Conservation (phyloP, 129 eudicot genomes). For the Scalesia atractyloides region DNA sequence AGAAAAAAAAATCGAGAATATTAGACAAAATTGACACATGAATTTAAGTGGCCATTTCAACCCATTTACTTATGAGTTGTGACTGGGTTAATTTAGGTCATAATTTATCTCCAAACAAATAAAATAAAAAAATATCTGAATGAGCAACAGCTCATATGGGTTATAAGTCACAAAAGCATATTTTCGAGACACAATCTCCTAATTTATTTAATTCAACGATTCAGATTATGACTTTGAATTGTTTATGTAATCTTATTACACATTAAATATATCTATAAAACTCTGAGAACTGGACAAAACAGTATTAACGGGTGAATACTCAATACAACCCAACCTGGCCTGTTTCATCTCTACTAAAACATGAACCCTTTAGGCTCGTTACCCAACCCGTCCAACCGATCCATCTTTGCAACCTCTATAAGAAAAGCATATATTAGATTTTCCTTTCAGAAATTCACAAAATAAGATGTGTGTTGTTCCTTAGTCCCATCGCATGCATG, state of each 20-base stretch:
- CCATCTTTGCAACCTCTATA: slow-evolving; percentile 2
- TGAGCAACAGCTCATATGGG: slow-evolving; percentile 1
- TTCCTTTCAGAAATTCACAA: not conserved
- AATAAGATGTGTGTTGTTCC: not conserved
- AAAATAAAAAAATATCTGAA: not conserved
- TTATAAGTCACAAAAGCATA: not conserved
- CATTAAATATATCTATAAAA: not conserved
- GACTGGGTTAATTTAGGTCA: not conserved
- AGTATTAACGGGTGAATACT: not conserved
- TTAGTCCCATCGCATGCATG: slow-evolving; percentile 10
- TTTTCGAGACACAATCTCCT: not conserved
- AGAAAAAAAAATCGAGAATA: not conserved
- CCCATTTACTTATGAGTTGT: not conserved
- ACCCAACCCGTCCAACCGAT: not conserved
- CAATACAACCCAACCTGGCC: not conserved
- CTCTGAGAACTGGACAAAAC: not conserved
- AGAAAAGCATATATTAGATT: not conserved
- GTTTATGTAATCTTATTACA: not conserved
- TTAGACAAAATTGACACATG: not conserved
- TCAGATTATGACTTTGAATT: not conserved
- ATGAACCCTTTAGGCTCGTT: not conserved
- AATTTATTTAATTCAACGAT: not conserved
- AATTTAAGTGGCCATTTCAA: not conserved
- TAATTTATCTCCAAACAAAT: not conserved
- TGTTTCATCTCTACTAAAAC: not conserved